These are phyloP conservation scores for Berkeleyomyces rouxiae DNA, from an alignment of 2,329 filamentous ascomycete genomes.

Conservation along the genomic window DNA sequence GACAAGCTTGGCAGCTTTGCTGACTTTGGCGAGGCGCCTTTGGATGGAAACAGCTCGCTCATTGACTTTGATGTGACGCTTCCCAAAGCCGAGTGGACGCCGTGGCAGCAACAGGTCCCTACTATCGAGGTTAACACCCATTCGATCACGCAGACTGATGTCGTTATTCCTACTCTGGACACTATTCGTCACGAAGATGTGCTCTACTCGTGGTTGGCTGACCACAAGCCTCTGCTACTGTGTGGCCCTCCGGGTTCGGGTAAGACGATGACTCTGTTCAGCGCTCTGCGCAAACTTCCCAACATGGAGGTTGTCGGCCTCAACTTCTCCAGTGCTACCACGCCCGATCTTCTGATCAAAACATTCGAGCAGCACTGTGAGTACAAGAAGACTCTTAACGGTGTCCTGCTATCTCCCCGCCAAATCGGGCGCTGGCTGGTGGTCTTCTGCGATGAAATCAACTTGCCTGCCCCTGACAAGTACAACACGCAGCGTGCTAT, in stretches of 20 bases:
- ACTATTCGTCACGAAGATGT: conserved; percentile 97
- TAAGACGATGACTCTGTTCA: conserved; percentile 99
- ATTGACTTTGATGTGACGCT: conserved; percentile 91
- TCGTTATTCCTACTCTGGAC: conserved; percentile 94
- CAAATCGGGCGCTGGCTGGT: conserved; percentile 97
- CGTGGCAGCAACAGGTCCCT: conserved; percentile 91
- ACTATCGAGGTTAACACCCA: conserved; percentile 95
- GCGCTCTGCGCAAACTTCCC: conserved; percentile 83
- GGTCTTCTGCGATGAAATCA: conserved; percentile 98
- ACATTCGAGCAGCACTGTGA: conserved; percentile 99
- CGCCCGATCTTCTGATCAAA: conserved; percentile 93
- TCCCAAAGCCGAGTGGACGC: conserved; percentile 73
- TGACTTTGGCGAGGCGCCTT: conserved; percentile 67
- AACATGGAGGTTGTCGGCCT: conserved; percentile 99
- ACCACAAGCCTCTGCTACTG: conserved; percentile 91
- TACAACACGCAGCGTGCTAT: conserved; percentile 97
- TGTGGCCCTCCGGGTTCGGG: conserved; percentile 96
- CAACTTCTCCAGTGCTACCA: conserved; percentile 98
- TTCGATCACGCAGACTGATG: conserved; percentile 92
- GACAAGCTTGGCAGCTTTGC: conserved; percentile 69
- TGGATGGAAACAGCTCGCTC: conserved; percentile 64
- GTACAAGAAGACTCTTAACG: conserved; percentile 96
- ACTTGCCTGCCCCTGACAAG: conserved; percentile 89
- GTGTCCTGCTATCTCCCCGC: conserved; percentile 84
- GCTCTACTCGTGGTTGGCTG: conserved; percentile 97